Evolutionary conservation across 805 yeast species (phyloP).

Genomic region (Saccharomycodes ludwigii): DNA sequence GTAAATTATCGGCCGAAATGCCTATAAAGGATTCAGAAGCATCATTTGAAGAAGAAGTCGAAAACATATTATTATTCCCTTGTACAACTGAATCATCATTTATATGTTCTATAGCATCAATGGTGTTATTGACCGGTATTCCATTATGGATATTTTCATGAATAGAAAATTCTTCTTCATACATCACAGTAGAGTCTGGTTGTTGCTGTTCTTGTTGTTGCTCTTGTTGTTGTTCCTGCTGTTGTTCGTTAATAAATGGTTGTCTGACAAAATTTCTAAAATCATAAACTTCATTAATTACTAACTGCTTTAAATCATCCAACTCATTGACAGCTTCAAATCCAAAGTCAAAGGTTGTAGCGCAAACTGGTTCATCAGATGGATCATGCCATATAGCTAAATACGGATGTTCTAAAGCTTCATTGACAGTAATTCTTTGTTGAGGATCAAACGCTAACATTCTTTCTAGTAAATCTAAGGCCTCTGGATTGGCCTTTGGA

Average conservation of each 20-base stretch:
- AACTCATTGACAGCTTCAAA: slow-evolving; percentile 80
- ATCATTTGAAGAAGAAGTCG: slow-evolving; percentile 3
- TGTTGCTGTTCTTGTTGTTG: slow-evolving; percentile 17
- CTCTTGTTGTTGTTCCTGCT: slow-evolving; percentile 14
- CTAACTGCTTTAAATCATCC: slow-evolving; percentile 61
- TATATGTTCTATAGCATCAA: no score
- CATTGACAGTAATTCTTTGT: slow-evolving; percentile 73
- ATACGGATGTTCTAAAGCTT: slow-evolving; percentile 84
- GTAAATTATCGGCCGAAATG: slow-evolving; percentile 34
- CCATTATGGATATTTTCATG: slow-evolving; percentile 2
- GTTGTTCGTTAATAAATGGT: slow-evolving; percentile 49
- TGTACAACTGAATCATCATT: slow-evolving; percentile 20
- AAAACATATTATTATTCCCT: background rate
- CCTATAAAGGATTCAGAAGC: slow-evolving; percentile 25
- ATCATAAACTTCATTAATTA: slow-evolving; percentile 63
- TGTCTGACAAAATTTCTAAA: slow-evolving; percentile 74
- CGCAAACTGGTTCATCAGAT: slow-evolving; percentile 78
- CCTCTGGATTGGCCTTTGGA: slow-evolving; percentile 80
- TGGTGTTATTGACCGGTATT: no score
- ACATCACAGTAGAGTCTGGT: slow-evolving; percentile 8
- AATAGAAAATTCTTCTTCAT: slow-evolving; percentile 1
- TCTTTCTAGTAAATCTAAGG: slow-evolving; percentile 64
- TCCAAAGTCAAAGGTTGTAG: slow-evolving; percentile 69
- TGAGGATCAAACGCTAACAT: slow-evolving; percentile 84
- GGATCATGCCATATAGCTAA: slow-evolving; percentile 87